A percentile compares a stretch with the other conserved stretches of the same genome.
phyloP scores from a whole-genome alignment of 208 protist species.

The Leishmania tropica region DNA sequence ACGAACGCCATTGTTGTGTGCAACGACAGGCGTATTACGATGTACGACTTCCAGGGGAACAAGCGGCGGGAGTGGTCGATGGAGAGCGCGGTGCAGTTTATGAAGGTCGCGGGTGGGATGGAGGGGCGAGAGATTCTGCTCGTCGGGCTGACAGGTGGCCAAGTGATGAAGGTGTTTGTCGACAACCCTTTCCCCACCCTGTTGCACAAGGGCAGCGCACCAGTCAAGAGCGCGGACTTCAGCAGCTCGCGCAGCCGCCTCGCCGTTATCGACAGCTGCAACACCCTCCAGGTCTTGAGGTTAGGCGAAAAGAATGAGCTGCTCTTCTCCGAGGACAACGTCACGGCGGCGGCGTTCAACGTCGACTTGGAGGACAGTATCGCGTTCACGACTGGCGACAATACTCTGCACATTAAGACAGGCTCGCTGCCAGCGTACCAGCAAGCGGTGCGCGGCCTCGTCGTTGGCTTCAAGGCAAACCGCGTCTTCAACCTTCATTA shows the following conservation, averaged over 20 bases:
- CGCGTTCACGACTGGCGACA: constrained; percentile 87
- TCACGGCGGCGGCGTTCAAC: constrained; percentile 94
- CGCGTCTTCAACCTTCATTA: constrained; percentile 94
- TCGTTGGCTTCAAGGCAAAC: constrained; percentile 96
- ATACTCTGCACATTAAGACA: constrained; percentile 94
- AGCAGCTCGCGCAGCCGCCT: constrained; percentile 87
- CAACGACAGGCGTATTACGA: constrained; percentile 81
- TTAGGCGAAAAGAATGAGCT: constrained; percentile 86
- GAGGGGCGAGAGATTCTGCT: constrained; percentile 92
- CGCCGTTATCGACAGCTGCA: constrained; percentile 93
- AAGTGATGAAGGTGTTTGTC: constrained; percentile 94
- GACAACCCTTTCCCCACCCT: constrained; percentile 96
- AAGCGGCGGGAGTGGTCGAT: constrained; percentile 95
- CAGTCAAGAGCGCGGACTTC: constrained; percentile 92
- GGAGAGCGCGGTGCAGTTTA: constrained; percentile 93
- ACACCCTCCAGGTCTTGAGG: constrained; percentile 89
- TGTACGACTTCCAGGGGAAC: constrained; percentile 93
- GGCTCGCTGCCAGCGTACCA: constrained; percentile 91
- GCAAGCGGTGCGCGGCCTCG: constrained; percentile 93
- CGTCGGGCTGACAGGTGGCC: constrained; percentile 93
- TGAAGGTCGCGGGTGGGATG: constrained; percentile 94
- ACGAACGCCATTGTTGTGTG: constrained; percentile 91
- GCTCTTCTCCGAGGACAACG: constrained; percentile 90
- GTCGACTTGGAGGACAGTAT: constrained; percentile 95
- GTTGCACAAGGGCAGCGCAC: constrained; percentile 80